Conservation (phyloP, 495 filamentous ascomycete species). For the Lasiosphaeria miniovina region DNA sequence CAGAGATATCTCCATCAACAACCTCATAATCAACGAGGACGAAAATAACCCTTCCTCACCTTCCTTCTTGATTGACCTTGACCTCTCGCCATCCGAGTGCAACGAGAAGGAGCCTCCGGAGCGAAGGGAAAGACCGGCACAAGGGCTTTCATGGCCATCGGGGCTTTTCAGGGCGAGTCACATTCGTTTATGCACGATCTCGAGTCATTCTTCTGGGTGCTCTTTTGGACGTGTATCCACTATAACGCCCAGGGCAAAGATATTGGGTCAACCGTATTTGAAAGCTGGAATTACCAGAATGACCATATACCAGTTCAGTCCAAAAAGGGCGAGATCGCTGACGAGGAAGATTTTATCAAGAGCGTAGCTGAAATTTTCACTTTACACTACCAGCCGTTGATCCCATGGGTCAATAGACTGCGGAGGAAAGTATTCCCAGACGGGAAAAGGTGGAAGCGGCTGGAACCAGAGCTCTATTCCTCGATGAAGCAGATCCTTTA, state of each 20-base stretch:
- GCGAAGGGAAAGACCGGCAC: slow-evolving; percentile 42
- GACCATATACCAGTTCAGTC: no score
- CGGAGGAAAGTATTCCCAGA: slow-evolving; percentile 32
- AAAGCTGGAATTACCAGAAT: slow-evolving; percentile 26
- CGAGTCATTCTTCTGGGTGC: slow-evolving; percentile 55
- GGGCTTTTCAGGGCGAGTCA: slow-evolving; percentile 35
- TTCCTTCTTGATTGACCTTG: slow-evolving; percentile 42
- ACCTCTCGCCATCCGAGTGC: slow-evolving; percentile 38
- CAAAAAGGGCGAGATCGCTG: background rate
- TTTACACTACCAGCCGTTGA: slow-evolving; percentile 15
- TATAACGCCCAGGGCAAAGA: slow-evolving; percentile 27
- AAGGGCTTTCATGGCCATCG: slow-evolving; percentile 47
- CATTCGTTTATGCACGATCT: slow-evolving; percentile 48
- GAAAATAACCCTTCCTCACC: slow-evolving; percentile 19
- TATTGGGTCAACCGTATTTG: slow-evolving; percentile 22
- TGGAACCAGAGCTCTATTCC: slow-evolving; percentile 22
- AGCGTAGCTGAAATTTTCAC: slow-evolving; percentile 31
- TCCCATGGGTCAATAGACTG: slow-evolving; percentile 29
- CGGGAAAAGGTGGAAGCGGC: slow-evolving; percentile 23
- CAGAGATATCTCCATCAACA: slow-evolving; percentile 35
- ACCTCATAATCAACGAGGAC: slow-evolving; percentile 43
- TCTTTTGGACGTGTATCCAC: slow-evolving; percentile 50
- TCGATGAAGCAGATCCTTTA: slow-evolving; percentile 23
- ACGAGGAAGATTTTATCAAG: slow-evolving; percentile 34
- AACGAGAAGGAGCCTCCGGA: slow-evolving; percentile 31